Evolutionary conservation across 1,139 yeast genomes (phyloP), one percentile per base, ranked within the genome.

Genomic region (Debaryomyces subglobosus): DNA sequence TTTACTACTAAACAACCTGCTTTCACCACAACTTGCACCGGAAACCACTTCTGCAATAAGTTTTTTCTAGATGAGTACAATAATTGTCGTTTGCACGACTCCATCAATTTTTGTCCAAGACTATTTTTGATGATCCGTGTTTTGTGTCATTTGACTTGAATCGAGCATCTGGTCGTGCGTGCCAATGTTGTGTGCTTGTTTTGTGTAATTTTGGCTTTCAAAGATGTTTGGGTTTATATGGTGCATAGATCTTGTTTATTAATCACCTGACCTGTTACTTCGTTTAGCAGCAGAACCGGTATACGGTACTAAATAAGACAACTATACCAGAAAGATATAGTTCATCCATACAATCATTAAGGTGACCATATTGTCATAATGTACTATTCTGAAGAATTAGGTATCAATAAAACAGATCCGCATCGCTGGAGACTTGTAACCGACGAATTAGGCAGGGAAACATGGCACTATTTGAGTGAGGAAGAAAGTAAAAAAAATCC

Each of bases 361-460:
- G 20, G n/a, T 4, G 8, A 13, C 16, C 8, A 5, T 18, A 15
- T 4, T 13, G 7, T 35, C 16, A n/a, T 21, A 25, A 69, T 68
- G 73, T 69, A 65, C 46, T 86, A 86, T 60, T 85, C 94, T 0
- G 94, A 87, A 15, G 59, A 66, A 36, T 57, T 86, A 21, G 88
- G 88, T 0, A 62, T 89, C 9, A 84, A 84, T 0, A 74, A 69
- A 47, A 87, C 98, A 0, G 96, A 94, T 56, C 78, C 79, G 2
- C 58, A 67, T 1, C 74, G 83, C 25, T 94, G 99, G 99, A 74
- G 96, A 53, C 74, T 94, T 37, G 67, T 80, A 20, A 80, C 88
- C 0, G 86, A 85, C 50, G 79, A 80, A 29, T 69, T 86, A 21
- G 99, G 98, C 12, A 78, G 89, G 18, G 90, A 89, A 60, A 77